These are phyloP conservation scores for Raphidocelis subcapitata DNA, from an alignment of 139 green algal species.

Conservation along the genomic window DNA sequence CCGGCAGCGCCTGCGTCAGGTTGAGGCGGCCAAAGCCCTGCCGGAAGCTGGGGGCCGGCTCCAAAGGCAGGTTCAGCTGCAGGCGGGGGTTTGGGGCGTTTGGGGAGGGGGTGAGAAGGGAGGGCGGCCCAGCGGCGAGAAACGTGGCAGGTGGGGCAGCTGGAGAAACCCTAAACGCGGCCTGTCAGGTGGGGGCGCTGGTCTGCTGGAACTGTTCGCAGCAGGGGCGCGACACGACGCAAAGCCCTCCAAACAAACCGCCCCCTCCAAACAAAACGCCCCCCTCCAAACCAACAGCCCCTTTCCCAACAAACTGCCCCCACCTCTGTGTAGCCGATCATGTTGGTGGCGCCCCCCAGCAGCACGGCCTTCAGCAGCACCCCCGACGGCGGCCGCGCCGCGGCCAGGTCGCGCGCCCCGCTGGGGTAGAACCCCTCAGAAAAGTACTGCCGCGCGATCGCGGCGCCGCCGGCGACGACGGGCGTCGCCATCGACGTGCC, in stretches of 20 bases:
- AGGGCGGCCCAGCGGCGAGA: too few species aligned
- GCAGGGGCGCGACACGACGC: too few species aligned
- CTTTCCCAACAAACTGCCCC: too few species aligned
- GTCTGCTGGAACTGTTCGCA: too few species aligned
- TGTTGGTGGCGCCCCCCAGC: constrained; percentile 54
- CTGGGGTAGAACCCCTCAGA: constrained; percentile 60
- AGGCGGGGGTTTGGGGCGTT: too few species aligned
- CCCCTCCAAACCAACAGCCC: too few species aligned
- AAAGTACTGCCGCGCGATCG: constrained; percentile 87
- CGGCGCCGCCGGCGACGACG: constrained; percentile 53
- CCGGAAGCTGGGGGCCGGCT: constrained; percentile 58
- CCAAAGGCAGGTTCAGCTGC: constrained; percentile 58
- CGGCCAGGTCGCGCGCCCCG: not conserved
- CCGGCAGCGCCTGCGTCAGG: constrained; percentile 21
- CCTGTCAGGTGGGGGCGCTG: too few species aligned
- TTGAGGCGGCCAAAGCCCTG: constrained; percentile 79
- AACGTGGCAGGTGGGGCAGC: too few species aligned
- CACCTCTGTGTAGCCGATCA: constrained; percentile 49
- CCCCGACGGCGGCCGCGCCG: constrained; percentile 35
- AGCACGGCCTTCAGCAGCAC: constrained; percentile 84
- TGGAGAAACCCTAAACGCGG: too few species aligned
- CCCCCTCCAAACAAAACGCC: too few species aligned
- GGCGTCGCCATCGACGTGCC: constrained; percentile 93
- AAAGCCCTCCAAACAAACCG: too few species aligned
- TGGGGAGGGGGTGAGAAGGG: too few species aligned